Conservation (phyloP, 139 green algal species). For the Gonium pectorale region DNA sequence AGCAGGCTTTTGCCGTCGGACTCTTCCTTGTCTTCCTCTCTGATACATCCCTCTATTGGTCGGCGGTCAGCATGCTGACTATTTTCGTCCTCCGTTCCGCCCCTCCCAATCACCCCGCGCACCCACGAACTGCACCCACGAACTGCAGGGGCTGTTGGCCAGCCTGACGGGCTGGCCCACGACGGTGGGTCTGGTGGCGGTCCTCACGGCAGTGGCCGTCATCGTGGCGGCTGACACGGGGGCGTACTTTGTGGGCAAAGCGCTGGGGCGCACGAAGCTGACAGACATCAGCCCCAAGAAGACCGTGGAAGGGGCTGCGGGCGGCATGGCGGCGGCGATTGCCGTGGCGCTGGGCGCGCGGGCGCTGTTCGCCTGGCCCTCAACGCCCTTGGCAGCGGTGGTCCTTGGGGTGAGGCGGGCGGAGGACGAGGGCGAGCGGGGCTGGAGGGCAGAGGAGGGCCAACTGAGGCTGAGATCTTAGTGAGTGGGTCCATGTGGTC, state of each 20-base stretch:
- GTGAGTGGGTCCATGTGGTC: too few relatives aligned
- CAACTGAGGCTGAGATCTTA: too few relatives aligned
- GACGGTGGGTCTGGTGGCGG: conserved; percentile 88
- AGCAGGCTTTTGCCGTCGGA: too few relatives aligned
- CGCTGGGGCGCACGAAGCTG: conserved; percentile 84
- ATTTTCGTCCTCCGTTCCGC: too few relatives aligned
- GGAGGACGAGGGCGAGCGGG: neutral
- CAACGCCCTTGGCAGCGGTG: conserved; percentile 44
- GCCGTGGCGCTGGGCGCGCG: conserved; percentile 63
- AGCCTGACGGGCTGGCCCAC: conserved; percentile 50
- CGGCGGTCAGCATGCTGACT: too few relatives aligned
- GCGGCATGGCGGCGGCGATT: conserved; percentile 78
- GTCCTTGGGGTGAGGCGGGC: conserved; percentile 53
- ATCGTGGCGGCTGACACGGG: conserved; percentile 92
- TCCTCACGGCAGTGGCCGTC: conserved; percentile 80
- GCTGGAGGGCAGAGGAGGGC: too few relatives aligned
- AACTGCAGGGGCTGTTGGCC: conserved; percentile 47
- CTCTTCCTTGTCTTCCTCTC: too few relatives aligned
- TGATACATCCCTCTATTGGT: too few relatives aligned
- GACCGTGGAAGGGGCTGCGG: conserved; percentile 92
- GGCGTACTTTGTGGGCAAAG: conserved; percentile 87
- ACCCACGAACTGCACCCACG: too few relatives aligned
- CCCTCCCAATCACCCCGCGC: too few relatives aligned
- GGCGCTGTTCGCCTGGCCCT: conserved; percentile 65
- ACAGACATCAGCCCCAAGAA: conserved; percentile 93